Percentiles rank a stretch among this genome's conserved stretches.
Evolutionary conservation across 345 rosid species (phyloP).

Genomic region (Rhodamnia rubescens): DNA sequence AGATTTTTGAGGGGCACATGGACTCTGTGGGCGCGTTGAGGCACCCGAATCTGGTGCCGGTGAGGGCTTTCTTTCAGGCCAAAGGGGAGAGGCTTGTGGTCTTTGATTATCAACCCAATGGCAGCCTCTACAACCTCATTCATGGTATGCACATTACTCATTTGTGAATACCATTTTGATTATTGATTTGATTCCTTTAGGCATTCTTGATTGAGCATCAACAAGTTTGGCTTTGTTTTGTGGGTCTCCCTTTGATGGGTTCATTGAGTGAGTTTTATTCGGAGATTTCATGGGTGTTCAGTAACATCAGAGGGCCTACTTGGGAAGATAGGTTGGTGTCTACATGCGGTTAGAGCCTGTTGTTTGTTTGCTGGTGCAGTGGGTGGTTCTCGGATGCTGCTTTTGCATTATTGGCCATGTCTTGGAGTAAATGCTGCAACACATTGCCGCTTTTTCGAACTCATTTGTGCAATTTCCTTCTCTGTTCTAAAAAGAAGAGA

Average conservation of each 20-base stretch:
- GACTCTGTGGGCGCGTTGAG: conserved; percentile 55
- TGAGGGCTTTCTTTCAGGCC: conserved; percentile 69
- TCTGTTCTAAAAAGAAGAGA: not conserved
- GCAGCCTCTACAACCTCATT: conserved; percentile 82
- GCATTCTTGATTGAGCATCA: not conserved
- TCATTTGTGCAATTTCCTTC: not conserved
- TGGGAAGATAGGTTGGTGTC: not conserved
- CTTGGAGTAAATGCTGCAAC: not conserved
- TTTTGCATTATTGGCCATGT: not conserved
- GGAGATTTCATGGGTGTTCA: not conserved
- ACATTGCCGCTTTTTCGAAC: not conserved
- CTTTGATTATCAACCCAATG: conserved; percentile 79
- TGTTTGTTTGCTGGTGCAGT: not conserved
- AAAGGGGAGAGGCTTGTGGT: conserved; percentile 83
- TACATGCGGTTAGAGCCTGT: not conserved
- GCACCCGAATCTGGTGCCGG: conserved; percentile 68
- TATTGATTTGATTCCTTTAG: not conserved
- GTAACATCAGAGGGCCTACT: not conserved
- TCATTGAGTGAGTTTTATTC: not conserved
- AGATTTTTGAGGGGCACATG: conserved; percentile 66
- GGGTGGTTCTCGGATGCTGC: not conserved
- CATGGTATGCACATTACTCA: conserved; percentile 41
- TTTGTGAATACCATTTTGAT: not conserved
- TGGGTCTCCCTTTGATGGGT: not conserved
- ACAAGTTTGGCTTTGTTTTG: not conserved